Percentiles rank a stretch among this genome's conserved stretches.
phyloP scores from a whole-genome alignment of 2,329 filamentous ascomycete species.

The Aspergillus puulaauensis region DNA sequence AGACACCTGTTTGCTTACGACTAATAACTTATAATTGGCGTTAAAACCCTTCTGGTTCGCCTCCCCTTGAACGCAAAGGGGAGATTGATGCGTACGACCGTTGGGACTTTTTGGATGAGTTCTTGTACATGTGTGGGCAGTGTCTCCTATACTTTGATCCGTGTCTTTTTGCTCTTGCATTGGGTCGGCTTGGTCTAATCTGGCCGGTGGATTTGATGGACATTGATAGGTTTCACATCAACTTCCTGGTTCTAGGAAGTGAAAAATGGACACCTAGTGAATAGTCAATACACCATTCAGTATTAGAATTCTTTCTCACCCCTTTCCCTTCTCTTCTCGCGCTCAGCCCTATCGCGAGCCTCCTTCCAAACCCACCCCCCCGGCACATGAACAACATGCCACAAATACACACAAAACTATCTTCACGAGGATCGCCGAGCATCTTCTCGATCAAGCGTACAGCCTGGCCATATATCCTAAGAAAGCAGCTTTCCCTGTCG shows the following conservation, averaged over 20 bases:
- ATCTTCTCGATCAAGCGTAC: too few relatives aligned
- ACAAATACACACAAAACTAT: too few relatives aligned
- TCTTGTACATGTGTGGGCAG: constrained; percentile 7
- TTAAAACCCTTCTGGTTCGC: not conserved
- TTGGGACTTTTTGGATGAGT: constrained; percentile 5
- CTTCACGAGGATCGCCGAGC: too few relatives aligned
- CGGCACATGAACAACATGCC: too few relatives aligned
- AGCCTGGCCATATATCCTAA: too few relatives aligned
- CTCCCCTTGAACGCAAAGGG: not conserved
- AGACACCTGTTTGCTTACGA: constrained; percentile 8
- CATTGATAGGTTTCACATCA: not conserved
- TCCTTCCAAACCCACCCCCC: too few relatives aligned
- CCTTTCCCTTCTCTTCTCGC: too few relatives aligned
- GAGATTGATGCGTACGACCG: not conserved
- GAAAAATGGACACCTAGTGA: not conserved
- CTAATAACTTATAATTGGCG: constrained; percentile 14
- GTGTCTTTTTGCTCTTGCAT: constrained; percentile 3
- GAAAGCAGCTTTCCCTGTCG: too few relatives aligned
- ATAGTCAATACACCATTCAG: not conserved
- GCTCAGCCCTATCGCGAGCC: too few relatives aligned
- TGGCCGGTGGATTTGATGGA: not conserved
- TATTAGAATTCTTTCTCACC: too few relatives aligned
- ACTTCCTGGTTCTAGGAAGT: not conserved
- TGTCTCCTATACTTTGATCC: constrained; percentile 1
- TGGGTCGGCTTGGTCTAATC: not conserved